A percentile compares a stretch with the other conserved stretches of the same genome.
phyloP scores from a whole-genome alignment of 2,329 filamentous ascomycete species.

The Cordyceps farinosa region DNA sequence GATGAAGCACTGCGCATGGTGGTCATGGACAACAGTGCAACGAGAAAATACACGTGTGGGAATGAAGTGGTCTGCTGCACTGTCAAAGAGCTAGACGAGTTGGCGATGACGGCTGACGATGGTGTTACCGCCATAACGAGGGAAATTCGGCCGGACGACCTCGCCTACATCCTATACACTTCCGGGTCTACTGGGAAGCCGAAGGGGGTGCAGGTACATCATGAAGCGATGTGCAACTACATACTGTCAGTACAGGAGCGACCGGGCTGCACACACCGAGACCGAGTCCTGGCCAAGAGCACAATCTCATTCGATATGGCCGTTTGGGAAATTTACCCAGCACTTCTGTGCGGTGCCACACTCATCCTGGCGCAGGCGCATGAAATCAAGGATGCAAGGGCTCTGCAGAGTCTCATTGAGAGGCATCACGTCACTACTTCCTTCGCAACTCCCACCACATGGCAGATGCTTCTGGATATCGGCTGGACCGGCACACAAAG shows the following conservation, averaged over 20 bases:
- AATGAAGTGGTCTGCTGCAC: no score
- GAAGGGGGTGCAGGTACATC: neutral
- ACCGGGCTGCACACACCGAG: neutral
- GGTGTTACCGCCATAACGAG: no score
- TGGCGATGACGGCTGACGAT: neutral
- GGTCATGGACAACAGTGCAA: neutral
- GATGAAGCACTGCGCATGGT: neutral
- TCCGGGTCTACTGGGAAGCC: neutral
- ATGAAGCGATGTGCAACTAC: neutral
- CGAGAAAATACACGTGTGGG: neutral
- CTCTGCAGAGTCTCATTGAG: neutral
- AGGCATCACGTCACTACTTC: neutral
- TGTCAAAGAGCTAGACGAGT: no score
- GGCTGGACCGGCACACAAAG: neutral
- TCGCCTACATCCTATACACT: neutral
- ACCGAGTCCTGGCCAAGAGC: neutral
- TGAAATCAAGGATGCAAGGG: neutral
- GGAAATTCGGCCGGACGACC: neutral
- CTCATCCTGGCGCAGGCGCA: neutral
- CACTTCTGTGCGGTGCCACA: neutral
- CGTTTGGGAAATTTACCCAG: neutral
- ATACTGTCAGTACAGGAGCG: neutral
- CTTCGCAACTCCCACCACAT: neutral
- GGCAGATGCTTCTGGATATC: neutral
- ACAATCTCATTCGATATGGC: neutral